A percentile compares a stretch with the other conserved stretches of the same genome.
These are phyloP conservation scores for Lasiodiplodia sp. DNA, from an alignment of 2,329 filamentous ascomycete species.

Conservation along the genomic window DNA sequence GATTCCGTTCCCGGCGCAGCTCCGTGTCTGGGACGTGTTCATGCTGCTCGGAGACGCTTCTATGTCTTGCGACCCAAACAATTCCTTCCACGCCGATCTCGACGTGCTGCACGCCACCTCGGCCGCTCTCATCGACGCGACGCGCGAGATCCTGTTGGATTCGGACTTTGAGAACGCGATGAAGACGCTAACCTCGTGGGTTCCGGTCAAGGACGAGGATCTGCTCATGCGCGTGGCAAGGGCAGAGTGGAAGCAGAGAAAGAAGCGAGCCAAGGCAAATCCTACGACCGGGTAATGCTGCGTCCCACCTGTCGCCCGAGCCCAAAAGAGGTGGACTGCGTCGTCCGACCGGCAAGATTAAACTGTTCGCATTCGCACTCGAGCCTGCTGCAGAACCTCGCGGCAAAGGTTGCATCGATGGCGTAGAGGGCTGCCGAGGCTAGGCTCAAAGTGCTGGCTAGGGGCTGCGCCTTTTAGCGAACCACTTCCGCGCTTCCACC, in stretches of 20 bases:
- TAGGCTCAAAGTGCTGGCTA: slow-evolving; percentile 15
- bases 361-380: slow-evolving; percentile 24
- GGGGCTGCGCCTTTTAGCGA: slow-evolving; percentile 21
- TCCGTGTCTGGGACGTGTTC: slow-evolving; percentile 97
- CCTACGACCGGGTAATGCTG: slow-evolving; percentile 21
- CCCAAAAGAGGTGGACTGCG: slow-evolving; percentile 9
- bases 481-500: not conserved
- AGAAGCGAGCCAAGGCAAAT: slow-evolving; percentile 52
- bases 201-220: slow-evolving; percentile 93
- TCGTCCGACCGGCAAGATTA: slow-evolving; percentile 15
- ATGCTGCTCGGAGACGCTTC: slow-evolving; percentile 81
- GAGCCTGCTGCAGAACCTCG: slow-evolving; percentile 15
- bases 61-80: slow-evolving; percentile 33
- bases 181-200: slow-evolving; percentile 94
- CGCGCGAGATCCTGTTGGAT: slow-evolving; percentile 85
- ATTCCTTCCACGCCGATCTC: slow-evolving; percentile 63
- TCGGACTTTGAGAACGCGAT: slow-evolving; percentile 98
- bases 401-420: slow-evolving; percentile 27
- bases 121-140: slow-evolving; percentile 88
- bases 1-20: slow-evolving; percentile 90
- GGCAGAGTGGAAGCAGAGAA: slow-evolving; percentile 80
- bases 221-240: slow-evolving; percentile 88
- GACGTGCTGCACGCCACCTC: slow-evolving; percentile 90
- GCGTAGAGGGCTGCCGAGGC: slow-evolving; percentile 25
- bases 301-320: slow-evolving; percentile 18